phyloP scores from a whole-genome alignment of 441 rosid genomes.

The Erodium moschatum region DNA sequence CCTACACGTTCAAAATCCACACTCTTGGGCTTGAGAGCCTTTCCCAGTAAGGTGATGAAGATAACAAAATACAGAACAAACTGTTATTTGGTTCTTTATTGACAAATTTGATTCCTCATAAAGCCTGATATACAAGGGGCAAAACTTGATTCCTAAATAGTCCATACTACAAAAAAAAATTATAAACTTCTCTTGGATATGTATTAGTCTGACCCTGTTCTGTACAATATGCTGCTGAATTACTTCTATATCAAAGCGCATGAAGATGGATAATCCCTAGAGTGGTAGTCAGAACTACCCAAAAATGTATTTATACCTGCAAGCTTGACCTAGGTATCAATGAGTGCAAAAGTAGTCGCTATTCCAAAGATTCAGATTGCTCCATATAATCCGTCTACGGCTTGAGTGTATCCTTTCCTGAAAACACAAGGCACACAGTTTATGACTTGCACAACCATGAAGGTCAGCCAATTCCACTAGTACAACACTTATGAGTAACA shows the following conservation, averaged over 20 bases:
- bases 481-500: too few relatives aligned
- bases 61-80: background rate
- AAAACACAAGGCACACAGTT: conserved; percentile 3
- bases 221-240: too few relatives aligned
- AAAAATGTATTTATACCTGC: background rate
- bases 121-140: background rate
- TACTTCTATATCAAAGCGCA: too few relatives aligned
- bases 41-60: too few relatives aligned
- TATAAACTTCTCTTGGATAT: background rate
- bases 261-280: too few relatives aligned
- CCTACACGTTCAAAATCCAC: too few relatives aligned
- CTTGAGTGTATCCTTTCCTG: conserved; percentile 24
- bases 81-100: background rate
- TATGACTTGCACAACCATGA: too few relatives aligned
- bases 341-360: too few relatives aligned
- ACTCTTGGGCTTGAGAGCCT: too few relatives aligned
- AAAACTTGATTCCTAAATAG: background rate
- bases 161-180: background rate
- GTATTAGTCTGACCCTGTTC: background rate
- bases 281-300: too few relatives aligned
- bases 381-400: conserved; percentile 13
- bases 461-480: too few relatives aligned
- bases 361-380: background rate
- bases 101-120: background rate
- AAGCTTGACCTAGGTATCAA: background rate